Evolutionary conservation across 768 basidiomycete species (phyloP), one percentile per base, ranked within the genome.

Genomic region (Lactarius hengduanensis): DNA sequence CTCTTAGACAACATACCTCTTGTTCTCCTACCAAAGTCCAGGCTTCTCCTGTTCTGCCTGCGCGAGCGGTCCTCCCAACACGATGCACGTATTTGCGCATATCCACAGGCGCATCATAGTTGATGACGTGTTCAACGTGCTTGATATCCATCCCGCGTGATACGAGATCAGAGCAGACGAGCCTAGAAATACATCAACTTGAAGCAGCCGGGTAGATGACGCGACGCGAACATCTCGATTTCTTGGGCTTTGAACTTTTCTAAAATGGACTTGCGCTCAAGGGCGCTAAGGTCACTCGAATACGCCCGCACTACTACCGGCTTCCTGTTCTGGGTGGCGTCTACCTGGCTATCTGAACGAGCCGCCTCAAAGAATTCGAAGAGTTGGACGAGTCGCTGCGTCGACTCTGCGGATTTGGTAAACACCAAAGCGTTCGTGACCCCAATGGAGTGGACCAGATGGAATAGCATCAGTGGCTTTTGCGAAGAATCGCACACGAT

Each of bases 31-130:
- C 92, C 71, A 98, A 77, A 2, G 91, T 91, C 96, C 96, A 99
- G 2, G 96, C 95, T 69, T 91, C 85, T 7, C 97, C 97, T 26
- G 78, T 77, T 56, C 91, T 82, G 9, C 97, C 97, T 3, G 97
- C 97, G 59, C 97, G 84, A 3, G 97, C 97, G 6, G 97, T 98
- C 54, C 97, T 84, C 26, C 97, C 97, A 10, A 96, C 96, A 61
- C 97, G 89, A 76, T 99, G 97, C 13, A 99, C 92, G 73, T 99
- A 99, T 76, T 98, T 98, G 59, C 94, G 85, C 86, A 98, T 95
- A 75, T 98, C 97, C n/a, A 97, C 84, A 10, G 97, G 96, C 2
- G 86, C 88, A 74, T 99, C 97, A 75, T 99, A 98, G 73, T 90
- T 95, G 57, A 99, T 85, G 36, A 99, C 96, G 76, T 97, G 92